phyloP scores from a whole-genome alignment of 768 basidiomycete species.

The Cystobasidium tubakii region DNA sequence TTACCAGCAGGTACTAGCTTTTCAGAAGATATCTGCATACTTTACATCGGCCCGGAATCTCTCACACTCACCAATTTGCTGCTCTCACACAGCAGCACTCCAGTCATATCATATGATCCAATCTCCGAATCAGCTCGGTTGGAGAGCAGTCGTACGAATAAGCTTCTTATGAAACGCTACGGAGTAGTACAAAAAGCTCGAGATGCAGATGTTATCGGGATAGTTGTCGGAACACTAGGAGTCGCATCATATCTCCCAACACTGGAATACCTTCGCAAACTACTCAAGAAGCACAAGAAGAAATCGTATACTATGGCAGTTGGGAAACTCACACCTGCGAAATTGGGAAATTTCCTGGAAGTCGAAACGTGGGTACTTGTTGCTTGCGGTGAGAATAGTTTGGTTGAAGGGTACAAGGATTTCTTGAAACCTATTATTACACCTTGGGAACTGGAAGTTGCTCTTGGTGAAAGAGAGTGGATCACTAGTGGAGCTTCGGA shows the following conservation, averaged over 20 bases:
- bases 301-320: conserved; percentile 93
- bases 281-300: conserved; percentile 64
- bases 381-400: conserved; percentile 86
- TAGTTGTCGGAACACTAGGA: conserved; percentile 88
- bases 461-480: conserved; percentile 23
- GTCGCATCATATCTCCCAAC: conserved; percentile 82
- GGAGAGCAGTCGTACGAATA: conserved; percentile 66
- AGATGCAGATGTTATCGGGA: conserved; percentile 88
- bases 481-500: conserved; percentile 2
- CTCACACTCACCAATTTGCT: conserved; percentile 75
- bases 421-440: conserved; percentile 87
- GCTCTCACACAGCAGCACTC: conserved; percentile 59
- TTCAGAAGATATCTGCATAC: conserved; percentile 50
- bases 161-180: conserved; percentile 81
- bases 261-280: conserved; percentile 68
- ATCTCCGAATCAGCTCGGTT: conserved; percentile 53
- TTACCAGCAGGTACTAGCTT: conserved; percentile 8
- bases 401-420: conserved; percentile 69
- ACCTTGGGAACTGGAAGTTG: conserved; percentile 62
- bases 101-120: conserved; percentile 79
- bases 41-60: conserved; percentile 73
- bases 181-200: conserved; percentile 77
- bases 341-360: conserved; percentile 90
- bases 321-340: conserved; percentile 88
- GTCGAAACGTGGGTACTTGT: conserved; percentile 93